Evolutionary conservation across 2,329 filamentous ascomycete species (phyloP), one percentile per base, ranked within the genome.

Genomic region (Tolypocladium ovalisporum): DNA sequence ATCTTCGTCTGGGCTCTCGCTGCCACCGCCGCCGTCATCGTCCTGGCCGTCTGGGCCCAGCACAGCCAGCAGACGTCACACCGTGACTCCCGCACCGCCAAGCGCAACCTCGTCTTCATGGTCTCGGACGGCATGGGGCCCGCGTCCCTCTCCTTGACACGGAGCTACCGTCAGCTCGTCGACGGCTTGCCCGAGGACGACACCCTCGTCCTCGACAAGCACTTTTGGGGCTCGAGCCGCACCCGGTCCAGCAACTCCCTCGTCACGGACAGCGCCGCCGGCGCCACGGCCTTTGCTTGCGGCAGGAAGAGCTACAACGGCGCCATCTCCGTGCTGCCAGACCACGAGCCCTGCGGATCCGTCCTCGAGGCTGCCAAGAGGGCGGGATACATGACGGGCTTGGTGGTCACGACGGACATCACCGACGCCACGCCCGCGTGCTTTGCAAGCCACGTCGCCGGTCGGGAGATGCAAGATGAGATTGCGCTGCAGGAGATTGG

Each of bases 91-190:
- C 78, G 57, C 73, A 66, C 66, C 34, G 83, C 85, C 55, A 99
- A 97, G 79, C 83, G 90, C 56, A 99, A 97, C 73, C 79, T 99
- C 56, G 87, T 99, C 65, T 97, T 99, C 78, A 99, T 99, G 94
- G 93, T 99, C 40, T 96, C 90, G 0, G 94, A 99, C 71, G 94
- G 94, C 67, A 99, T 99, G 94, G 94, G 94, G 0, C 94, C 94
- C 9, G 90, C 94, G 10, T 93, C 90, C 65, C 79, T 99, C 56
- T 88, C 88, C 32, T 73, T 99, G 69, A 96, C 94, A 8, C 82
- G 94, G 57, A 89, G 86, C 68, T 99, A 88, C 75, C 85, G 89
- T 63, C 94, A 99, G 72, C 82, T 87, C 64, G 79, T 86, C 56
- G 81, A 89, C 42, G 83, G 80, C 6, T 78, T 95, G n/a, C 86